These are phyloP conservation scores for Nothophaeocryptopus gaeumannii DNA, from an alignment of 2,329 filamentous ascomycete species.

Conservation along the genomic window DNA sequence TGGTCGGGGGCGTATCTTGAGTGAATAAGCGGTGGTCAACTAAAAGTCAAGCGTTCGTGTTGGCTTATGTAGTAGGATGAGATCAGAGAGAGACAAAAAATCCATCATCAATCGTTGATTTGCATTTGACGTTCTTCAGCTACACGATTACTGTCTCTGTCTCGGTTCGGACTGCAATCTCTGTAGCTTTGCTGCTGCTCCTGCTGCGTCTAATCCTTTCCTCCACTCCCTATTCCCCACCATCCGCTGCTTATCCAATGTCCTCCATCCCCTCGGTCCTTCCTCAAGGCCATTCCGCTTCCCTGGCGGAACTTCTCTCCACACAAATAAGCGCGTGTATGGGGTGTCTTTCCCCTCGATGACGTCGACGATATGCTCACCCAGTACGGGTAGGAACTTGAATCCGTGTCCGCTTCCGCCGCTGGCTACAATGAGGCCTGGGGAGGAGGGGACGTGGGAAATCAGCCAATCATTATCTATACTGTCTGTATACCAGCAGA, in stretches of 20 bases:
- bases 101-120: too few species aligned
- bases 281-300: conserved; percentile 31
- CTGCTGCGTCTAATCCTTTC: not conserved
- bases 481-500: conserved; percentile 55
- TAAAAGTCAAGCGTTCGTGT: too few species aligned
- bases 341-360: conserved; percentile 20
- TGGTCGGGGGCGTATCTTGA: too few species aligned
- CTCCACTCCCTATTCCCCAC: conserved; percentile 25
- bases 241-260: conserved; percentile 29
- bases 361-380: conserved; percentile 30
- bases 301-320: conserved; percentile 24
- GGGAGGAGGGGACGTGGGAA: conserved; percentile 23
- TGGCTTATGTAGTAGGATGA: too few species aligned
- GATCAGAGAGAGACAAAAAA: too few species aligned
- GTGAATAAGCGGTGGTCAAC: too few species aligned
- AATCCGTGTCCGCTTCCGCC: conserved; percentile 35
- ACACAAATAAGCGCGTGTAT: conserved; percentile 27
- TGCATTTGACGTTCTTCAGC: too few species aligned
- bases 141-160: too few species aligned
- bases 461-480: conserved; percentile 32
- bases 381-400: conserved; percentile 34
- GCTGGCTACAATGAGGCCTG: conserved; percentile 30
- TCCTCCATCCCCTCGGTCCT: conserved; percentile 29
- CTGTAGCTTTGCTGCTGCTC: not conserved
- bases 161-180: too few species aligned